phyloP scores from a whole-genome alignment of 2,329 filamentous ascomycete species.

The Penicillium sp. region DNA sequence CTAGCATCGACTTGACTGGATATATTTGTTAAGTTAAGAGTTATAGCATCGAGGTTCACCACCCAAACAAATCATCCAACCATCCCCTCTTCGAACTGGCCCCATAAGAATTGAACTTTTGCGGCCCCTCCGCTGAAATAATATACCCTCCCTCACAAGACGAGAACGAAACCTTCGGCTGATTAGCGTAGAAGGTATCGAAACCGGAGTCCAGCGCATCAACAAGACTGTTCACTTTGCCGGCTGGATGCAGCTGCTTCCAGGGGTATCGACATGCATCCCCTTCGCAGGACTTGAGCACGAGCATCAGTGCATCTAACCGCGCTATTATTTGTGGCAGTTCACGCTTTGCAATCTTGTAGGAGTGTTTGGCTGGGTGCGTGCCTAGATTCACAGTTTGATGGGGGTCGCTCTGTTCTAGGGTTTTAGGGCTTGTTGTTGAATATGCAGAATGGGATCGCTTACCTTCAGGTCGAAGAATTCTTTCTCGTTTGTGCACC shows the following conservation, averaged over 20 bases:
- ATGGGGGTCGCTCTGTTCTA: constrained; percentile 49
- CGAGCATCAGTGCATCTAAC: constrained; percentile 59
- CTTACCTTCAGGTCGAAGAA: constrained; percentile 61
- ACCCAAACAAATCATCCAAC: constrained; percentile 6
- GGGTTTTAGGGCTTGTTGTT: neutral
- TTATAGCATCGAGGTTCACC: neutral
- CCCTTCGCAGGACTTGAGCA: constrained; percentile 61
- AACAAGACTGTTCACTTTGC: constrained; percentile 50
- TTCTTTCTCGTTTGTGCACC: constrained; percentile 67
- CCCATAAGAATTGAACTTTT: constrained; percentile 29
- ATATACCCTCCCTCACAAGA: constrained; percentile 59
- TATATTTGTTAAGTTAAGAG: neutral
- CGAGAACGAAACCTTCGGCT: constrained; percentile 52
- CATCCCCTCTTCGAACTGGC: constrained; percentile 11
- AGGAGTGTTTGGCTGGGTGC: constrained; percentile 15
- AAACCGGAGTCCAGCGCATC: constrained; percentile 52
- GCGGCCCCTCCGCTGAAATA: constrained; percentile 55
- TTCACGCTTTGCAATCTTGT: constrained; percentile 20
- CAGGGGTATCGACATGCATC: constrained; percentile 56
- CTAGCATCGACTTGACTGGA: neutral
- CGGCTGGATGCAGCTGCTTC: constrained; percentile 54
- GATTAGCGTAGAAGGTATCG: constrained; percentile 55
- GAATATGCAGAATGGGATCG: neutral
- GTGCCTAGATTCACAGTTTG: constrained; percentile 50
- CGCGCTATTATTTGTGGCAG: constrained; percentile 46